Evolutionary conservation across 768 basidiomycete species (phyloP).

Genomic region (Brasilioporus rufonigricans): DNA sequence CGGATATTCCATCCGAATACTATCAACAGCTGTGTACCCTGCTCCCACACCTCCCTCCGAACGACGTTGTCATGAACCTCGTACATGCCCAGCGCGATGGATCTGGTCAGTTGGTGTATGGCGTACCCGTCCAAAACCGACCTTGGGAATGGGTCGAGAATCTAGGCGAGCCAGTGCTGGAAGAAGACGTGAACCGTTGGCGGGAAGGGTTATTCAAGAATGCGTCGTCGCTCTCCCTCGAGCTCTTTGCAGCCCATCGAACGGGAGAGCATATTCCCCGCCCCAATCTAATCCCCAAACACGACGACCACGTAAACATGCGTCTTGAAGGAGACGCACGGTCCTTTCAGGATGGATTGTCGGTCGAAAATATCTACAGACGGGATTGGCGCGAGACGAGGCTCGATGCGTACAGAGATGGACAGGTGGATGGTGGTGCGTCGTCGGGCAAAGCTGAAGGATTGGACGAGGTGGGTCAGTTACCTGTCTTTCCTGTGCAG

Average conservation of each 20-base stretch:
- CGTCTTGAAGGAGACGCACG: conserved; percentile 45
- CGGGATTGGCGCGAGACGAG: conserved; percentile 80
- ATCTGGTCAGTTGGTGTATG: conserved; percentile 47
- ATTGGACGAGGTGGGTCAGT: conserved; percentile 28
- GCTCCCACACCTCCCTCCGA: conserved; percentile 52
- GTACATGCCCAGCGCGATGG: conserved; percentile 56
- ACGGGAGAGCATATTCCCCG: conserved; percentile 55
- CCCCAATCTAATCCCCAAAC: not conserved
- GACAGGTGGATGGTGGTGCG: conserved; percentile 9
- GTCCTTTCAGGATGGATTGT: conserved; percentile 65
- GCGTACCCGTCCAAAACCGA: conserved; percentile 60
- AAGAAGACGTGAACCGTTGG: conserved; percentile 43
- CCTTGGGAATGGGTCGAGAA: conserved; percentile 90
- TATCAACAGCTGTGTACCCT: conserved; percentile 56
- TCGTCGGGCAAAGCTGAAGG: conserved; percentile 21
- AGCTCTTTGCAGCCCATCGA: conserved; percentile 61
- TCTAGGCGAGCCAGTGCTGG: conserved; percentile 47
- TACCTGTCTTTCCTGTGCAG: conserved; percentile 26
- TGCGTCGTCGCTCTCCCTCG: conserved; percentile 67
- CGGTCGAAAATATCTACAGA: conserved; percentile 61
- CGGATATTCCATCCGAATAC: conserved; percentile 54
- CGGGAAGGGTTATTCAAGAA: conserved; percentile 56
- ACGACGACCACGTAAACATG: conserved; percentile 24
- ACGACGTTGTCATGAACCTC: conserved; percentile 53
- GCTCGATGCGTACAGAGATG: conserved; percentile 26